phyloP scores from a whole-genome alignment of 148 eudicot genomes.

The Spergularia marina region DNA sequence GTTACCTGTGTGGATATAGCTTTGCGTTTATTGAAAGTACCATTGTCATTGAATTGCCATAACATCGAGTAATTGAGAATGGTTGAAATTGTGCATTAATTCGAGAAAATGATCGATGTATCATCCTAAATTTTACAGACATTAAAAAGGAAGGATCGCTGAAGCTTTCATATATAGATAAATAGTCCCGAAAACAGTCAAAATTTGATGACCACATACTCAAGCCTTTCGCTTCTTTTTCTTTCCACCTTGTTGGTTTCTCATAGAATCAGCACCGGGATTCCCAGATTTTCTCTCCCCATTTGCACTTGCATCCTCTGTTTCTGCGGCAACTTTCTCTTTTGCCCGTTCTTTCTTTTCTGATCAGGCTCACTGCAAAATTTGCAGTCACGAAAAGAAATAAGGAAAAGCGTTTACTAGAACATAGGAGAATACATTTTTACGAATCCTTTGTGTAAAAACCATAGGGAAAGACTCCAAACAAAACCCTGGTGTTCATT shows the following conservation, averaged over 20 bases:
- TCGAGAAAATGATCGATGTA: too few relatives aligned
- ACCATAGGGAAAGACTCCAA: background rate
- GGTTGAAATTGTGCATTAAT: too few relatives aligned
- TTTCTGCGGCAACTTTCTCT: conserved; percentile 24
- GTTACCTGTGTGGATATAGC: too few relatives aligned
- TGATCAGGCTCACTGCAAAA: conserved; percentile 19
- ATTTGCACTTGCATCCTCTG: conserved; percentile 13
- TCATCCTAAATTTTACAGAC: background rate
- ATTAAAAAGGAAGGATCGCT: background rate
- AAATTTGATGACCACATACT: conserved; percentile 19
- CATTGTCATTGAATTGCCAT: too few relatives aligned
- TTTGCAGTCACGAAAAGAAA: background rate
- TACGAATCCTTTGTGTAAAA: background rate
- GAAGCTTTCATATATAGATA: background rate
- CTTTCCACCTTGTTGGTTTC: conserved; percentile 15
- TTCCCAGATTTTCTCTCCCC: conserved; percentile 8
- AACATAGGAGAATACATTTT: background rate
- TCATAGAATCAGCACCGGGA: background rate
- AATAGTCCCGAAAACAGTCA: background rate
- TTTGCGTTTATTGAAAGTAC: too few relatives aligned
- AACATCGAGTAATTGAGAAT: too few relatives aligned
- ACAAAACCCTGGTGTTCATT: too few relatives aligned
- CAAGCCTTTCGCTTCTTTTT: conserved; percentile 29
- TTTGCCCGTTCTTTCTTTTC: conserved; percentile 21
- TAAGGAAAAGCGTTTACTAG: background rate